Evolutionary conservation across 805 yeast genomes (phyloP).

Genomic region (Kodamaea sagamina): DNA sequence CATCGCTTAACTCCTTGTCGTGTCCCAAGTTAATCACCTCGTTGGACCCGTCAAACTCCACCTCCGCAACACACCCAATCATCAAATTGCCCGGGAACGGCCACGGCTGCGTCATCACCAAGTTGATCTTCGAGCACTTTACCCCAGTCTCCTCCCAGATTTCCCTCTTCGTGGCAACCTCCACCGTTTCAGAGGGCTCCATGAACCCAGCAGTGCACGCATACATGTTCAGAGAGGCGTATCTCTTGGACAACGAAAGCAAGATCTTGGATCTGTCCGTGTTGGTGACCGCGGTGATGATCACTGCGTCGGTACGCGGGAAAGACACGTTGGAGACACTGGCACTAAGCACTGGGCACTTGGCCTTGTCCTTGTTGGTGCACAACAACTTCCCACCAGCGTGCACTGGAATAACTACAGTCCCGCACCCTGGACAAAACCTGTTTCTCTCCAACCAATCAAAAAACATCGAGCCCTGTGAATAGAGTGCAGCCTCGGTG

Average conservation of each 20-base stretch:
- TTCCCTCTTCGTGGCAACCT: slow-evolving; percentile 83
- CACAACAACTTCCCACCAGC: slow-evolving; percentile 68
- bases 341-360: slow-evolving; percentile 40
- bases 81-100: slow-evolving; percentile 92
- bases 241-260: slow-evolving; percentile 69
- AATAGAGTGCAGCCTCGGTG: slow-evolving; percentile 63
- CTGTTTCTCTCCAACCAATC: slow-evolving; percentile 80
- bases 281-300: slow-evolving; percentile 77
- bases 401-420: slow-evolving; percentile 57
- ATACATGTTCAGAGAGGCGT: slow-evolving; percentile 58
- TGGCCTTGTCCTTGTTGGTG: slow-evolving; percentile 27
- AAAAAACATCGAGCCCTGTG: slow-evolving; percentile 80
- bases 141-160: slow-evolving; percentile 97
- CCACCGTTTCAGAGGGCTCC: slow-evolving; percentile 93
- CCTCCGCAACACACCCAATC: slow-evolving; percentile 87
- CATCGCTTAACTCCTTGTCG: slow-evolving; percentile 85
- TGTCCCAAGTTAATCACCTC: slow-evolving; percentile 71
- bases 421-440: slow-evolving; percentile 88
- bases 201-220: slow-evolving; percentile 92
- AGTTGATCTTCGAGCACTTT: slow-evolving; percentile 53
- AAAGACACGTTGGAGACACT: slow-evolving; percentile 75
- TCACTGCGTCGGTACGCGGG: slow-evolving; percentile 91
- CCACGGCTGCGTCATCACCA: slow-evolving; percentile 90
- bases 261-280: slow-evolving; percentile 60
- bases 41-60: slow-evolving; percentile 66